Evolutionary conservation across 352 stramenopile genomes (phyloP).

Genomic region (Phytopythium mirpurense): DNA sequence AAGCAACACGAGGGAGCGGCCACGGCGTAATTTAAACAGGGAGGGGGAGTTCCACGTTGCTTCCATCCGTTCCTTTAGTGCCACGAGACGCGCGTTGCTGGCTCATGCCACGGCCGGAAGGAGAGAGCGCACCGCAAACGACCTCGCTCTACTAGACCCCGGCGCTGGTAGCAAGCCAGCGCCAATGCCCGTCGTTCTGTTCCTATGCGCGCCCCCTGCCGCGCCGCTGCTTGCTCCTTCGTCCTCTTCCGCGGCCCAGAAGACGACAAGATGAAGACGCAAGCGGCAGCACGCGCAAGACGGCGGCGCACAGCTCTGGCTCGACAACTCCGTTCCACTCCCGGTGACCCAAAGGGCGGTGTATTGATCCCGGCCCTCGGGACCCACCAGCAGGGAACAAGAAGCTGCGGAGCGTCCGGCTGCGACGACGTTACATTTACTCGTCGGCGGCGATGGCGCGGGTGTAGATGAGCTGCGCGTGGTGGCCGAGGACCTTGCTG

Average conservation of each 20-base stretch:
- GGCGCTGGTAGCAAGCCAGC: conserved; percentile 12
- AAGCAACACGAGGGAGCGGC: conserved; percentile 5
- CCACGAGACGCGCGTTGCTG: conserved; percentile 4
- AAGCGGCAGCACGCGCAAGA: background rate
- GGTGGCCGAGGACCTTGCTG: conserved; percentile 91
- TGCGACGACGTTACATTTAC: conserved; percentile 20
- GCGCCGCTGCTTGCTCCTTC: conserved; percentile 6
- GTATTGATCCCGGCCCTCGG: background rate
- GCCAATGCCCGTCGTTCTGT: conserved; percentile 12
- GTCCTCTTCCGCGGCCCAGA: background rate
- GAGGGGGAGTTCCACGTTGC: conserved; percentile 36
- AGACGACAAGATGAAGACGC: background rate
- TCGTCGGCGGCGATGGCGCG: conserved; percentile 85
- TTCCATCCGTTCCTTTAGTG: background rate
- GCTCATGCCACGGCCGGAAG: conserved; percentile 18
- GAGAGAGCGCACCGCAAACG: conserved; percentile 15
- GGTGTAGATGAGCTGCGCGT: conserved; percentile 99
- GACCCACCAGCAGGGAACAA: background rate
- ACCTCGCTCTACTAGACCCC: conserved; percentile 30
- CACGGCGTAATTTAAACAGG: conserved; percentile 54
- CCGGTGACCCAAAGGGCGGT: background rate
- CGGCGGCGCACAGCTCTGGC: background rate
- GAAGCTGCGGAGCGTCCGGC: background rate
- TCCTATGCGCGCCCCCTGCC: conserved; percentile 7
- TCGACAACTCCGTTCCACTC: background rate